These are phyloP conservation scores for Pseudopithomyces chartarum DNA, from an alignment of 2,329 filamentous ascomycete species.

Conservation along the genomic window DNA sequence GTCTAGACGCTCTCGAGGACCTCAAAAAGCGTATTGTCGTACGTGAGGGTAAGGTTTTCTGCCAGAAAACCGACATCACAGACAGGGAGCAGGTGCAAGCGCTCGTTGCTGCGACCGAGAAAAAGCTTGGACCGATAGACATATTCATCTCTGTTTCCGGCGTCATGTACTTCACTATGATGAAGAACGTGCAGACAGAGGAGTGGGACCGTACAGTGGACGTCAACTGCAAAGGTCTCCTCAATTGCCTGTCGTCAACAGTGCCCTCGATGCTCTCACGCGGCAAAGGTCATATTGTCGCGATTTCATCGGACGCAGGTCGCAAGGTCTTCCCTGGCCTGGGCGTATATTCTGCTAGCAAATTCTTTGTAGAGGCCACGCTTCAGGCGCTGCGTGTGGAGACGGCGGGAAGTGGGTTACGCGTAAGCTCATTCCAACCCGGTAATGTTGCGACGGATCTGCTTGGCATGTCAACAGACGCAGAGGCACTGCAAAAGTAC, in stretches of 20 bases:
- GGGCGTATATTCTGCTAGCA: conserved; percentile 81
- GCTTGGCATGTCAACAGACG: conserved; percentile 74
- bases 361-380: conserved; percentile 84
- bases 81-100: conserved; percentile 67
- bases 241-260: conserved; percentile 72
- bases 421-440: conserved; percentile 77
- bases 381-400: conserved; percentile 77
- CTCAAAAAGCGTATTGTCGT: conserved; percentile 66
- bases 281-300: conserved; percentile 73
- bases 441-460: conserved; percentile 78
- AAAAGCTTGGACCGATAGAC: conserved; percentile 73
- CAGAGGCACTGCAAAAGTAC: conserved; percentile 78
- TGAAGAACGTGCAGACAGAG: conserved; percentile 74
- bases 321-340: conserved; percentile 82
- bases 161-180: conserved; percentile 90
- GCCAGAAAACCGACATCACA: conserved; percentile 75
- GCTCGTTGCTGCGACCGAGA: conserved; percentile 63
- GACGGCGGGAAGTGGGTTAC: conserved; percentile 73
- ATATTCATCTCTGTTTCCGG: conserved; percentile 81
- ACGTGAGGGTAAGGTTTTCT: conserved; percentile 68
- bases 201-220: conserved; percentile 85
- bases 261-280: conserved; percentile 75
- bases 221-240: conserved; percentile 83
- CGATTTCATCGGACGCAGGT: conserved; percentile 81
- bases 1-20: conserved; percentile 69